Evolutionary conservation across 2,329 filamentous ascomycete genomes (phyloP), one percentile per base, ranked within the genome.

Genomic region (Trichophyton schoenleinii): DNA sequence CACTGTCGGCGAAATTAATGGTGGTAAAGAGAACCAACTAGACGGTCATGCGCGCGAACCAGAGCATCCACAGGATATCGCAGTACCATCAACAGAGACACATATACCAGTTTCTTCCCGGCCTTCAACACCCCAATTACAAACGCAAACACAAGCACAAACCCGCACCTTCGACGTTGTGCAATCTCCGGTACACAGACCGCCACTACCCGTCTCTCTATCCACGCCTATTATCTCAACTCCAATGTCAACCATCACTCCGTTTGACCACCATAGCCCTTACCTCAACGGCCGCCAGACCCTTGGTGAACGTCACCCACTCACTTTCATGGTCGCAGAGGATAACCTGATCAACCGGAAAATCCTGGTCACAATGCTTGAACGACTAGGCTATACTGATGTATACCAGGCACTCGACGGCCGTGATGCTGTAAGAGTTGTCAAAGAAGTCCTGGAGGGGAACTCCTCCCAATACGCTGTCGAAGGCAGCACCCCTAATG

Each of bases 271-370:
- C 22, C 34, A 22, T 8, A 58, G 20, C 36, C 41, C 55, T n/a
- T 34, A 58, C 13, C 55, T 34, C 9, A 58, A 58, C 11, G 55
- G 55, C 11, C 34, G 38, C 22, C 78, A 79, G 52, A 77, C 81
- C 13, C 77, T 88, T 3, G 83, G 81, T 2, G 72, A 75, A 55
- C 82, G 81, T 66, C 77, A 83, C 63, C 86, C 86, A 0, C 77
- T 88, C 7, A 86, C 81, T 8, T 85, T 89, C 64, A 77, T 89
- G 2, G 82, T 89, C 1, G 86, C 84, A 3, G 86, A 89, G 73
- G 86, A 89, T 71, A 89, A 89, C 71, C 81, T 81, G 64, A 87
- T 88, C 71, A 88, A 88, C 68, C 82, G 86, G 60, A 83, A 82
- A 53, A 80, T 88, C 0, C 77, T 88, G 15, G 80, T 86, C 31